These are phyloP conservation scores for Massarina eburnea DNA, from an alignment of 2,329 filamentous ascomycete genomes.

Conservation along the genomic window DNA sequence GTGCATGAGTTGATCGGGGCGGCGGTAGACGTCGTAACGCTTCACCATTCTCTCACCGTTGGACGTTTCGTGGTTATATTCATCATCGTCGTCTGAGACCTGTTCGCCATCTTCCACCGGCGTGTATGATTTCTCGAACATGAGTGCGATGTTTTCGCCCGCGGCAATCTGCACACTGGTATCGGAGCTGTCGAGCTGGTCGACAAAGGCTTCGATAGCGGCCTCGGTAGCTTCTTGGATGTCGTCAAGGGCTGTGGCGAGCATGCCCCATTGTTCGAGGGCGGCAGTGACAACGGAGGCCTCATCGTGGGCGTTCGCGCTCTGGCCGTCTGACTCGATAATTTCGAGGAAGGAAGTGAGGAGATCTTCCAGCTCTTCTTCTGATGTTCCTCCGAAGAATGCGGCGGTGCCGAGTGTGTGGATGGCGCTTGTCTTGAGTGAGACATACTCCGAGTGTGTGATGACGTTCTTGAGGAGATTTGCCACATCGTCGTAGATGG, in stretches of 20 bases:
- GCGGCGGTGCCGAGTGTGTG: constrained; percentile 71
- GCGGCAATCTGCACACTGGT: constrained; percentile 74
- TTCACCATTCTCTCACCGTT: constrained; percentile 52
- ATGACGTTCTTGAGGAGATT: constrained; percentile 63
- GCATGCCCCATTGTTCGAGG: constrained; percentile 75
- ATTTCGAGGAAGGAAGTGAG: constrained; percentile 79
- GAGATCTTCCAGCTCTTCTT: constrained; percentile 68
- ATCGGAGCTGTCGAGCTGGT: constrained; percentile 78
- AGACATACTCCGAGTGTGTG: constrained; percentile 65
- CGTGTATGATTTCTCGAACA: constrained; percentile 74
- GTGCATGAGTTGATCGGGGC: constrained; percentile 62
- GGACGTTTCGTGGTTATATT: constrained; percentile 44
- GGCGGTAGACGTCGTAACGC: constrained; percentile 68
- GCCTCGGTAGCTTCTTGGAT: constrained; percentile 69
- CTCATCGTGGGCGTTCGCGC: constrained; percentile 70
- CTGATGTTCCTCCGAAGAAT: constrained; percentile 73
- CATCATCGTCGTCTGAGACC: constrained; percentile 50
- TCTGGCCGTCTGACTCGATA: constrained; percentile 74
- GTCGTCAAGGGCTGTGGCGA: constrained; percentile 76
- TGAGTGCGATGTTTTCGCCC: constrained; percentile 76
- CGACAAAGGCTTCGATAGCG: constrained; percentile 78
- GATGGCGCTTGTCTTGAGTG: constrained; percentile 71
- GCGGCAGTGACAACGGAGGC: constrained; percentile 72
- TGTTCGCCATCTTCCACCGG: constrained; percentile 60
- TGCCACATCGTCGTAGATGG: constrained; percentile 65